A percentile compares a stretch with the other conserved stretches of the same genome.
phyloP scores from a whole-genome alignment of 768 basidiomycete genomes.

The Panellus pusillus region DNA sequence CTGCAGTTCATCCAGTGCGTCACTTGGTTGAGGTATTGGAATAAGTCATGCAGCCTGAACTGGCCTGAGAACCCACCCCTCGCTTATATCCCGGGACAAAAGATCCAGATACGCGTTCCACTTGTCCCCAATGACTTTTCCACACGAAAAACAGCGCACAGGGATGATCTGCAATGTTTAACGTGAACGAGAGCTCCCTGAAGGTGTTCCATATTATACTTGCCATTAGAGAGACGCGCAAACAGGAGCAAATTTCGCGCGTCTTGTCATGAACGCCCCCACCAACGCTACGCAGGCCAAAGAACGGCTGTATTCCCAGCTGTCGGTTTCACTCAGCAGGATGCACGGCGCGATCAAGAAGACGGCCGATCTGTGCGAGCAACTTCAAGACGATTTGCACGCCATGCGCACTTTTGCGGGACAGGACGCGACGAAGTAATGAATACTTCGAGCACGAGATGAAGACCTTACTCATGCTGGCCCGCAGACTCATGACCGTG shows the following conservation, averaged over 20 bases:
- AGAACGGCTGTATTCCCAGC: slow-evolving; percentile 76
- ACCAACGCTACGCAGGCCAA: slow-evolving; percentile 75
- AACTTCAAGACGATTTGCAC: slow-evolving; percentile 71
- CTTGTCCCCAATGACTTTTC: slow-evolving; percentile 96
- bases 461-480: neutral
- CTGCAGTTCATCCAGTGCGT: slow-evolving; percentile 86
- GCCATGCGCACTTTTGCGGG: slow-evolving; percentile 81
- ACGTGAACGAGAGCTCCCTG: neutral
- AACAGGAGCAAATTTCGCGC: neutral
- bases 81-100: slow-evolving; percentile 75
- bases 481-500: slow-evolving; percentile 50
- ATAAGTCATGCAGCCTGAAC: neutral
- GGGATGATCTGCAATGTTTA: slow-evolving; percentile 75
- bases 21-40: slow-evolving; percentile 46
- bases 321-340: slow-evolving; percentile 65
- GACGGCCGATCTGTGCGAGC: slow-evolving; percentile 77
- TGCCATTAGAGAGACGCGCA: slow-evolving; percentile 6
- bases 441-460: slow-evolving; percentile 6
- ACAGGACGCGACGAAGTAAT: slow-evolving; percentile 80
- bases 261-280: slow-evolving; percentile 28
- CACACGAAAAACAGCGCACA: slow-evolving; percentile 94
- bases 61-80: slow-evolving; percentile 65
- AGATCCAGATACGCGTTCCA: slow-evolving; percentile 89
- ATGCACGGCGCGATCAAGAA: slow-evolving; percentile 68
- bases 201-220: neutral